A percentile compares a stretch with the other conserved stretches of the same genome.
Conservation (phyloP, 768 basidiomycete species). For the Xanthoconium purpureum region DNA sequence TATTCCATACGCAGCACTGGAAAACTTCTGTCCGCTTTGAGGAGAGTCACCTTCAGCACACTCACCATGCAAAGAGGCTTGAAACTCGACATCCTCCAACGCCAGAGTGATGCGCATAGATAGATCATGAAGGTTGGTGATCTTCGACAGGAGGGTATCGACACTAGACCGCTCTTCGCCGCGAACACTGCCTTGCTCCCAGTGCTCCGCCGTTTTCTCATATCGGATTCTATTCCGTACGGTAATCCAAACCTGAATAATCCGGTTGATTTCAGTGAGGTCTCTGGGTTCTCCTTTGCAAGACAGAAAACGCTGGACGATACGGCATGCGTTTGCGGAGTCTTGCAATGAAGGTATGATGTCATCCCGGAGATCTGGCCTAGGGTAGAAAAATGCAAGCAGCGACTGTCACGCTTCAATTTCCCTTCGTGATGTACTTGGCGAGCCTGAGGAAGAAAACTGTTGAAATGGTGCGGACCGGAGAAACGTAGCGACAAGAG, state of each 20-base stretch:
- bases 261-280: conserved; percentile 58
- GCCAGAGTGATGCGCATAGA: conserved; percentile 54
- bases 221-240: conserved; percentile 50
- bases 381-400: conserved; percentile 63
- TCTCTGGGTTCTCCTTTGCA: conserved; percentile 66
- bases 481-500: neutral
- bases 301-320: conserved; percentile 73
- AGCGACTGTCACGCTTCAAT: conserved; percentile 75
- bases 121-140: conserved; percentile 52
- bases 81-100: conserved; percentile 33
- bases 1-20: conserved; percentile 29
- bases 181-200: conserved; percentile 20
- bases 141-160: conserved; percentile 49
- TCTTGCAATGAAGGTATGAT: conserved; percentile 52
- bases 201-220: conserved; percentile 54
- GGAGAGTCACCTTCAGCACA: conserved; percentile 23
- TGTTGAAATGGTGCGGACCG: conserved; percentile 13
- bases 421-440: conserved; percentile 70
- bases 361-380: conserved; percentile 64
- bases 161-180: conserved; percentile 53
- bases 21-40: conserved; percentile 9
- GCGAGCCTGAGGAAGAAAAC: conserved; percentile 57
- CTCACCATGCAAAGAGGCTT: conserved; percentile 16
- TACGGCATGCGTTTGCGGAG: conserved; percentile 68
- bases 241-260: conserved; percentile 56